Evolutionary conservation across 1,284 basidiomycete species (phyloP).

Genomic region (Tranzscheliella williamsii): DNA sequence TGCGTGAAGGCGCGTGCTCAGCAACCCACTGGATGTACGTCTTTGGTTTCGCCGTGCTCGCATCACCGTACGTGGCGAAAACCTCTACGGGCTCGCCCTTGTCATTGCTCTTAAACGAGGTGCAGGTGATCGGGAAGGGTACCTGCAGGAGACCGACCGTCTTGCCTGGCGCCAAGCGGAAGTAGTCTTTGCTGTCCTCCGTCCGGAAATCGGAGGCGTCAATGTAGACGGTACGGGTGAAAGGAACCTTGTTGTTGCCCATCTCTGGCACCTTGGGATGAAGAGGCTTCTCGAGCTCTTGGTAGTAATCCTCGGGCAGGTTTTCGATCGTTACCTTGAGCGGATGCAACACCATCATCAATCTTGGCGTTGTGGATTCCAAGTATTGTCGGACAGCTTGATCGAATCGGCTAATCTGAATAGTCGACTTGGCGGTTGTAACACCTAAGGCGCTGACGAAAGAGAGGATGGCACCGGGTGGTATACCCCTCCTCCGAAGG

Average conservation of each 20-base stretch:
- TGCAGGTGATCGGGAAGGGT: conserved; percentile 92
- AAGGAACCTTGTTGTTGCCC: conserved; percentile 80
- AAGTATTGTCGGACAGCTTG: conserved; percentile 85
- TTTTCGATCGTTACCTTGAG: conserved; percentile 85
- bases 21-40: conserved; percentile 98
- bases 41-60: conserved; percentile 76
- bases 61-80: conserved; percentile 68
- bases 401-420: conserved; percentile 87
- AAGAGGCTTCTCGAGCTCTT: conserved; percentile 84
- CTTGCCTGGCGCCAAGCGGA: conserved; percentile 94
- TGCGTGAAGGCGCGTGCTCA: conserved; percentile 75
- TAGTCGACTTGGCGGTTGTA: conserved; percentile 78
- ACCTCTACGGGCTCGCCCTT: conserved; percentile 73
- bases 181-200: conserved; percentile 91
- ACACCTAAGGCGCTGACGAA: conserved; percentile 94
- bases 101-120: conserved; percentile 76
- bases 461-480: conserved; percentile 88
- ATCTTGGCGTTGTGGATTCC: conserved; percentile 81
- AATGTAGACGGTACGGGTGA: conserved; percentile 89
- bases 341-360: conserved; percentile 90
- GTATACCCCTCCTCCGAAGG: conserved; percentile 87
- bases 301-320: conserved; percentile 79
- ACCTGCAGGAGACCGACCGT: conserved; percentile 95
- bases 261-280: conserved; percentile 92
- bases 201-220: conserved; percentile 91